Evolutionary conservation across 331 rosid species (phyloP), one percentile per base, ranked within the genome.

Genomic region (Telfairia occidentalis): DNA sequence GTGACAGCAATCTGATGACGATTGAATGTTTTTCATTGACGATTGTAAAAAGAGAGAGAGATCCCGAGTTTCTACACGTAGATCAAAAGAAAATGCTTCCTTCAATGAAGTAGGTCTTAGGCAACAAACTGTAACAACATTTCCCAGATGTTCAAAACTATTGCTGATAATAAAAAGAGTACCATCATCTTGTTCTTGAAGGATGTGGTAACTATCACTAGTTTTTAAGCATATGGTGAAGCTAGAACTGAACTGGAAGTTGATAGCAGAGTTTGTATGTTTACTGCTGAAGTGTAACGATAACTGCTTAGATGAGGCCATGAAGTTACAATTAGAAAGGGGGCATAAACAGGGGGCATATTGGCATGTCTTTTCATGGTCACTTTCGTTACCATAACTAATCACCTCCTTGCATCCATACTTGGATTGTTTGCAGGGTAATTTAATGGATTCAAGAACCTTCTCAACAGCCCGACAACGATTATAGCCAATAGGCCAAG

Each of bases 381-480:
- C 83, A 52, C 43, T 81, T 81, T 81, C 87, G 57, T 46, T 78
- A 60, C 74, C 66, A 84, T 79, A 85, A 59, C 60, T 52, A 53
- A 82, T 48, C 23, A 45, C 70, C 63, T 84, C 89, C 64, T 75
- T 81, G 82, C 94, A 90, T 12, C 97, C 97, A 78, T 82, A 80
- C 37, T 79, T 75, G 13, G 78, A 66, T 82, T 86, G 78, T 42
- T 35, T 78, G 84, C 97, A 92, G 29, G 83, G 74, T 45, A 88
- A 61, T 78, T 78, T 86, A 50, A 88, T 79, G 26, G 92, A 82
- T 58, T 92, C 97, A 65, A 88, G 71, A 48, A 90, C 84, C 79
- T 82, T 87, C 85, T 91, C 96, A 29, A 90, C 79, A 34, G 95
- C 92, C 37, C 92, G 87, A 73, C 95, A 90, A 18, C 92, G 92